A percentile compares a stretch with the other conserved stretches of the same genome.
phyloP scores from a whole-genome alignment of 2,329 filamentous ascomycete species.

The Colletotrichum musae region DNA sequence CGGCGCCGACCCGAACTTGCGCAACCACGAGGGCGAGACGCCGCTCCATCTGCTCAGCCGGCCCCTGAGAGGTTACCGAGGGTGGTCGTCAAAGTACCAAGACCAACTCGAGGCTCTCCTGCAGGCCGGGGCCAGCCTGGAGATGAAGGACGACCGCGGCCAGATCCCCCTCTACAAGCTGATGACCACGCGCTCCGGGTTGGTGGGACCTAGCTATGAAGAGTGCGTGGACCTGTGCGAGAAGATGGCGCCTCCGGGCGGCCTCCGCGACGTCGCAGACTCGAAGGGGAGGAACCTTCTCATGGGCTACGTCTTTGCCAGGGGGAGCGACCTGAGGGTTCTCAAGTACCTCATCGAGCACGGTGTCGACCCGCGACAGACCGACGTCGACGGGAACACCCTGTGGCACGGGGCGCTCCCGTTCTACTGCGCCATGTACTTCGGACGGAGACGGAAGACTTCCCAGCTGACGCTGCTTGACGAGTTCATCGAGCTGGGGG shows the following conservation, averaged over 20 bases:
- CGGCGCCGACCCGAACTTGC: slow-evolving; percentile 45
- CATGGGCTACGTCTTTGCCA: background rate
- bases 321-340: background rate
- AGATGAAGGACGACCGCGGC: slow-evolving; percentile 38
- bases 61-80: background rate
- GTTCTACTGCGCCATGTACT: background rate
- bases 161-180: slow-evolving; percentile 37
- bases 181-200: background rate
- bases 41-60: slow-evolving; percentile 35
- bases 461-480: background rate
- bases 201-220: background rate
- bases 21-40: slow-evolving; percentile 40
- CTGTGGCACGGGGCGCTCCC: slow-evolving; percentile 18
- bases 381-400: slow-evolving; percentile 14
- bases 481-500: background rate
- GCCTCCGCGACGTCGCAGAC: background rate
- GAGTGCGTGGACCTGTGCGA: background rate
- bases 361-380: slow-evolving; percentile 3
- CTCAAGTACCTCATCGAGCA: slow-evolving; percentile 13
- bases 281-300: background rate
- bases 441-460: background rate
- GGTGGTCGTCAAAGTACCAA: background rate
- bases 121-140: slow-evolving; percentile 32
- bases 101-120: slow-evolving; percentile 24
- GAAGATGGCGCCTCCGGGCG: slow-evolving; percentile 3